Conservation (phyloP, 768 basidiomycete species). For the Tricholoma sp. region DNA sequence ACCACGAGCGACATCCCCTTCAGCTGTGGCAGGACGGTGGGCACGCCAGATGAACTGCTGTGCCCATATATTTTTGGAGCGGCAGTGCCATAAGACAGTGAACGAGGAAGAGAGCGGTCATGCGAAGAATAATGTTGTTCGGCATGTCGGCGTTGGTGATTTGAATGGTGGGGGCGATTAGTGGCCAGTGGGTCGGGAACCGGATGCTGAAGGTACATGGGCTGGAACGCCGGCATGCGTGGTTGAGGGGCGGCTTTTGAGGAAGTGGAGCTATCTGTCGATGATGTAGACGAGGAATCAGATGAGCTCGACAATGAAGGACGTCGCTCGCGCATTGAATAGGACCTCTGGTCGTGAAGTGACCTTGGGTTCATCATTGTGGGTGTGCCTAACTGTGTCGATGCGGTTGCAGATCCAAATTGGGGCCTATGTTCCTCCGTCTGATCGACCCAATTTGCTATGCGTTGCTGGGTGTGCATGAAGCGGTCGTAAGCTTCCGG, state of each 20-base stretch:
- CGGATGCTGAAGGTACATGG: conserved; percentile 7
- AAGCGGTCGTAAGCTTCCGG: conserved; percentile 49
- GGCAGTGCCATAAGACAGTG: neutral
- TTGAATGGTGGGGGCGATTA: neutral
- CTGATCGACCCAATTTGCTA: conserved; percentile 46
- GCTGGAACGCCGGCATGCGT: conserved; percentile 7
- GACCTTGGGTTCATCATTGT: conserved; percentile 6
- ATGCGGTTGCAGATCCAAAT: conserved; percentile 16
- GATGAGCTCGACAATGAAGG: conserved; percentile 7
- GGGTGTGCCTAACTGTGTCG: neutral
- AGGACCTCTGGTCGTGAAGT: neutral
- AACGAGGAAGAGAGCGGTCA: neutral
- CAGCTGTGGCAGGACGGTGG: neutral
- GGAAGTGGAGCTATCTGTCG: neutral
- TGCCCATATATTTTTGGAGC: neutral
- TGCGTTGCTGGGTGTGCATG: conserved; percentile 40
- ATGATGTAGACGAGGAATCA: conserved; percentile 8
- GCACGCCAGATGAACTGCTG: neutral
- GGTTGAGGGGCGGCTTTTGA: conserved; percentile 5
- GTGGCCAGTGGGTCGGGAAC: neutral
- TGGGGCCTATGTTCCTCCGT: conserved; percentile 35
- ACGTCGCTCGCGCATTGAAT: conserved; percentile 1
- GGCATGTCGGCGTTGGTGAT: neutral
- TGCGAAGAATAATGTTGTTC: conserved; percentile 1
- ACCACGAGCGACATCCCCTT: neutral